phyloP scores from a whole-genome alignment of 2,329 filamentous ascomycete species.

The Microsporum canis region DNA sequence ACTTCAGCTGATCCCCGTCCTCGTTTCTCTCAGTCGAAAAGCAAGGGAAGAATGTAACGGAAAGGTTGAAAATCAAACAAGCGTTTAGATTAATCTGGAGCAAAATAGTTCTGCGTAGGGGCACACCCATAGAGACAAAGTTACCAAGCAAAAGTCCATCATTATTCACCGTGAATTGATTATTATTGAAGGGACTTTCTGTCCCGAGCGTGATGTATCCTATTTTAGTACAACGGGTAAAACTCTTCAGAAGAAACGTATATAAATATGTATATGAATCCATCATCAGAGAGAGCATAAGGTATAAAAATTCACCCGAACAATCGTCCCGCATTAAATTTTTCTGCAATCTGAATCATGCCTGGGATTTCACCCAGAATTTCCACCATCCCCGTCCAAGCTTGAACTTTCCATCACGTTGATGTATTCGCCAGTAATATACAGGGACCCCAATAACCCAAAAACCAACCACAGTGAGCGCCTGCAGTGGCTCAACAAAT shows the following conservation, averaged over 20 bases:
- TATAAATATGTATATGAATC: background rate
- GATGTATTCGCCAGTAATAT: conserved; percentile 75
- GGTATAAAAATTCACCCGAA: background rate
- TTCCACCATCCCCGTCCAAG: conserved; percentile 27
- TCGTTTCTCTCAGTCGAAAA: too few relatives aligned
- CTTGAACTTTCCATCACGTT: conserved; percentile 41
- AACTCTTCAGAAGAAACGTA: background rate
- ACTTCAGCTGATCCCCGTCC: too few relatives aligned
- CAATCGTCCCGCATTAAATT: background rate
- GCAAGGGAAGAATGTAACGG: too few relatives aligned
- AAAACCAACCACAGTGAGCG: conserved; percentile 73
- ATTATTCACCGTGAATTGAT: background rate
- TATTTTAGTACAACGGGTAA: background rate
- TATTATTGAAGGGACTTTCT: background rate
- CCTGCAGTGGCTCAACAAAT: conserved; percentile 84
- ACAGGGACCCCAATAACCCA: conserved; percentile 73
- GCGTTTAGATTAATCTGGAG: too few relatives aligned
- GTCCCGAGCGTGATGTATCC: background rate
- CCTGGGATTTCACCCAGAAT: conserved; percentile 29
- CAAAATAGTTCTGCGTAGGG: too few relatives aligned
- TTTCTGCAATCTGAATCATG: background rate
- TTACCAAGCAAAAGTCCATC: background rate
- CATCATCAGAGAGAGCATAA: background rate
- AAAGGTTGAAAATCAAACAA: too few relatives aligned
- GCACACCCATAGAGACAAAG: too few relatives aligned